Percentiles rank a stretch among this genome's conserved stretches.
phyloP scores from a whole-genome alignment of 768 basidiomycete species.

The Psilocybe sp. region DNA sequence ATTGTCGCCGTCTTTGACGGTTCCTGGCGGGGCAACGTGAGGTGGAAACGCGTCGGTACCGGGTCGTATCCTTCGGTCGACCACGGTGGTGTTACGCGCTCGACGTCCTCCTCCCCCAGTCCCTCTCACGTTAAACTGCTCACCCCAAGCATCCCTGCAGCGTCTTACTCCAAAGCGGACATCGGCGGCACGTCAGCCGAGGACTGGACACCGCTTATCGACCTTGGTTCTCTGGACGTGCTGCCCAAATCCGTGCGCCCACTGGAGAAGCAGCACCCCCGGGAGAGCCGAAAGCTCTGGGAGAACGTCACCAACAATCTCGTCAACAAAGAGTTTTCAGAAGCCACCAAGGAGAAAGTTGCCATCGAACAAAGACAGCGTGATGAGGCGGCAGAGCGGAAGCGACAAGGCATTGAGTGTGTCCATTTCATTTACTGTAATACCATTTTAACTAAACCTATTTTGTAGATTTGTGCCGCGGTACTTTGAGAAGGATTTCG shows the following conservation, averaged over 20 bases:
- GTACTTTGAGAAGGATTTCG: constrained; percentile 73
- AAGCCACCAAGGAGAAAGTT: constrained; percentile 91
- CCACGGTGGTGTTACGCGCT: constrained; percentile 29
- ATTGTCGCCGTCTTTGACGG: constrained; percentile 86
- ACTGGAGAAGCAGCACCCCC: constrained; percentile 69
- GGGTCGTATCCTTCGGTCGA: constrained; percentile 34
- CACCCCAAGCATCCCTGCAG: constrained; percentile 28
- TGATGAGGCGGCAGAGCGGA: constrained; percentile 84
- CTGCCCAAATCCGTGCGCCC: constrained; percentile 87
- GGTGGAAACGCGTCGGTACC: constrained; percentile 64
- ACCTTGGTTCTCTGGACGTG: constrained; percentile 65
- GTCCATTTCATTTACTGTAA: constrained; percentile 30
- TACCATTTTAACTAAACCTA: not conserved
- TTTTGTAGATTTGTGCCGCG: constrained; percentile 62
- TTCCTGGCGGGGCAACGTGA: constrained; percentile 79
- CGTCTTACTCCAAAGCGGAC: constrained; percentile 44
- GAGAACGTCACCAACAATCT: constrained; percentile 74
- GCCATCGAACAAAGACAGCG: constrained; percentile 91
- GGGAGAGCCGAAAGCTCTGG: constrained; percentile 90
- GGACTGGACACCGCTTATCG: constrained; percentile 70
- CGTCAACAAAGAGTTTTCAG: constrained; percentile 80
- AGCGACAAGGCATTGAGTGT: constrained; percentile 74
- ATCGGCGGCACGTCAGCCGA: constrained; percentile 30
- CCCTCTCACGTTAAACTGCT: constrained; percentile 45
- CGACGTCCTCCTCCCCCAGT: constrained; percentile 44